A percentile compares a stretch with the other conserved stretches of the same genome.
Conservation (phyloP, 176 grass and related monocot species). For the Carex pumila region DNA sequence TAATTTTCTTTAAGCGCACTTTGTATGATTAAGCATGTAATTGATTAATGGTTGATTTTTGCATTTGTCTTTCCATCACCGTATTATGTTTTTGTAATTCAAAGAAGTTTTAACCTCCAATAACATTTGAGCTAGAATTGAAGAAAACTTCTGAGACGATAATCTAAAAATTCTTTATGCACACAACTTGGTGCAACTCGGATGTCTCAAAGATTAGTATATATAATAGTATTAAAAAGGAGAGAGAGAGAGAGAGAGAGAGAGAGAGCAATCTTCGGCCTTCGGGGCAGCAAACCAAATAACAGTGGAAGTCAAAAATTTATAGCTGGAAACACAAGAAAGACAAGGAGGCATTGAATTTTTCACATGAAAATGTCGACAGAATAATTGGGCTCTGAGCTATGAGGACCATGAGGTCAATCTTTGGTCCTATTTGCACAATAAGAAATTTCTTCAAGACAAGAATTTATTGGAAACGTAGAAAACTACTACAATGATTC, state of each 20-base stretch:
- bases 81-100: too few species aligned
- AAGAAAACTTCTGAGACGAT: background rate
- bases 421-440: background rate
- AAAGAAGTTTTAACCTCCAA: too few species aligned
- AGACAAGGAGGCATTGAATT: background rate
- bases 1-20: too few species aligned
- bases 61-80: too few species aligned
- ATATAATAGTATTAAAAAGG: background rate
- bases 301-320: constrained; percentile 3
- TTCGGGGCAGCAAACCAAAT: background rate
- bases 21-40: too few species aligned
- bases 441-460: background rate
- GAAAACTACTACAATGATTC: background rate
- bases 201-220: background rate
- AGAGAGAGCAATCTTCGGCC: too few species aligned
- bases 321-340: constrained; percentile 13
- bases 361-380: constrained; percentile 4
- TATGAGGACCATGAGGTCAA: background rate
- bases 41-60: too few species aligned
- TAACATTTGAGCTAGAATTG: background rate
- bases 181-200: background rate
- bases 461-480: background rate
- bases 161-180: background rate
- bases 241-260: too few species aligned
- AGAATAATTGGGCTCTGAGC: background rate